Conservation (phyloP, 441 rosid genomes). For the Aleurites moluccanus region DNA sequence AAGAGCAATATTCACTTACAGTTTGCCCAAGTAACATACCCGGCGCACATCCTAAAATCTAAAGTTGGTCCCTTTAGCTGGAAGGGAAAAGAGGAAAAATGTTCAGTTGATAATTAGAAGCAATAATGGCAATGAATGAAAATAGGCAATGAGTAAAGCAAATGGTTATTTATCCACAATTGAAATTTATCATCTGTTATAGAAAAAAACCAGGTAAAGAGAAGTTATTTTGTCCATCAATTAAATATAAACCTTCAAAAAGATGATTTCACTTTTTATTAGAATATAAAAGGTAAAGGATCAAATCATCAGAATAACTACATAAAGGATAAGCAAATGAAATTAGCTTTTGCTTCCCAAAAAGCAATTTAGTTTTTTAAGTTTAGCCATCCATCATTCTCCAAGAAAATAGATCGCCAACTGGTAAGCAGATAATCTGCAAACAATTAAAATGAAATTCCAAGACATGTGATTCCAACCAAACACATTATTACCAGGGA, state of each 20-base stretch:
- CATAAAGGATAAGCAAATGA: constrained; percentile 12
- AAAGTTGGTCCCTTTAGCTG: background rate
- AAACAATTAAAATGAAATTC: constrained; percentile 22
- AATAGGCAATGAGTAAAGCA: background rate
- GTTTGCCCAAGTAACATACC: background rate
- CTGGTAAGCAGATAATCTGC: constrained; percentile 27
- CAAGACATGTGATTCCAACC: constrained; percentile 19
- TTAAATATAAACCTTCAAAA: background rate
- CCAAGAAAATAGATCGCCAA: constrained; percentile 19
- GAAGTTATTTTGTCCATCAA: background rate
- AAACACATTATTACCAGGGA: constrained; percentile 40
- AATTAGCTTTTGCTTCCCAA: constrained; percentile 17
- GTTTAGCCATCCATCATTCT: constrained; percentile 18
- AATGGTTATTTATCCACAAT: background rate
- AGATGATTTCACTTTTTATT: constrained; percentile 11
- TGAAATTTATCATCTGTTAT: background rate
- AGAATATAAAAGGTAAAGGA: constrained; percentile 10
- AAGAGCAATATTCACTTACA: background rate
- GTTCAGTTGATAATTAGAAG: background rate
- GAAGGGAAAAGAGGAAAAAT: background rate
- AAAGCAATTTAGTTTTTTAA: constrained; percentile 23
- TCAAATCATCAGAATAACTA: constrained; percentile 15
- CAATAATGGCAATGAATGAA: background rate
- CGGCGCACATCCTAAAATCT: background rate
- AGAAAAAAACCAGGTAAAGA: background rate